Evolutionary conservation across 2,329 filamentous ascomycete species (phyloP).

Genomic region (Arthrobotrys entomopaga): DNA sequence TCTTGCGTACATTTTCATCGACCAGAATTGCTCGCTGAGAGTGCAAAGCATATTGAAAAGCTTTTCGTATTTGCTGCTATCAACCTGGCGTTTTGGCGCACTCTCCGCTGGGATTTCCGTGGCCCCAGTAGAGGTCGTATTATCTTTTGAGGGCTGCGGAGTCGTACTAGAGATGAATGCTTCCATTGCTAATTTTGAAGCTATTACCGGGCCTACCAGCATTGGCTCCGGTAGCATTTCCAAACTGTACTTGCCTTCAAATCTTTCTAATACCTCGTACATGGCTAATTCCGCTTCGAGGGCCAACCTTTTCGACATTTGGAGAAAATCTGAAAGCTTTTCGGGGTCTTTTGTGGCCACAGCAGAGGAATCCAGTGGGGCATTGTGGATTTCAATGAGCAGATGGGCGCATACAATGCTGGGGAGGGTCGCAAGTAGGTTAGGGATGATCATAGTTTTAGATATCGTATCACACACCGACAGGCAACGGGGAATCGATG

Average conservation of each 20-base stretch:
- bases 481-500: too few relatives aligned
- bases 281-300: background rate
- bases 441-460: too few relatives aligned
- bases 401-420: too few relatives aligned
- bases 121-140: background rate
- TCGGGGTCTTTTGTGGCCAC: background rate
- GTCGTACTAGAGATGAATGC: too few relatives aligned
- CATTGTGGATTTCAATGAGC: too few relatives aligned
- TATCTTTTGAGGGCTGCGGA: background rate
- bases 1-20: background rate
- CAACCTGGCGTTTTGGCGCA: background rate
- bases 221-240: background rate
- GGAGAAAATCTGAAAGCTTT: background rate
- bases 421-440: too few relatives aligned
- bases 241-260: background rate
- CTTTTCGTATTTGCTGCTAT: background rate
- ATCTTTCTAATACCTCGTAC: background rate
- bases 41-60: background rate
- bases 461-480: too few relatives aligned
- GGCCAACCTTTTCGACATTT: background rate
- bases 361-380: too few relatives aligned
- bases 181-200: conserved; percentile 1
- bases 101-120: background rate
- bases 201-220: background rate
- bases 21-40: background rate